A percentile compares a stretch with the other conserved stretches of the same genome.
Evolutionary conservation across 345 rosid species (phyloP).

Genomic region (Luvunga scandens): DNA sequence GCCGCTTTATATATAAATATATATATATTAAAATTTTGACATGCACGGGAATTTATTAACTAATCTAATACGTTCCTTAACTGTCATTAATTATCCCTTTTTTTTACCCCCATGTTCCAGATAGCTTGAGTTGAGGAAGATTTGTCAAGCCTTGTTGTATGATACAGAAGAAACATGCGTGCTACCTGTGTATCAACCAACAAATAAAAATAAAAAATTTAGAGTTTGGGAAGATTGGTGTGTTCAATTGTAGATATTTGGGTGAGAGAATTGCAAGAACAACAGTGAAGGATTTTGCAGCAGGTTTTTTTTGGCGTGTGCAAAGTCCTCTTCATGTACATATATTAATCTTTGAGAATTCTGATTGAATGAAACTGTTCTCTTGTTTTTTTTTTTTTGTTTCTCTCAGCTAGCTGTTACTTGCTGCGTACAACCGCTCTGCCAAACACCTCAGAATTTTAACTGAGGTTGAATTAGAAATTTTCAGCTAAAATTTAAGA

Average conservation of each 20-base stretch:
- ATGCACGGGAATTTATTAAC: too few species aligned
- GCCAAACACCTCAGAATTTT: too few species aligned
- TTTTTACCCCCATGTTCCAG: not conserved
- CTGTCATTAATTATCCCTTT: too few species aligned
- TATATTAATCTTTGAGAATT: not conserved
- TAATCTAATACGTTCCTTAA: too few species aligned
- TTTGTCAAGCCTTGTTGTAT: conserved; percentile 3
- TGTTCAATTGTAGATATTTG: not conserved
- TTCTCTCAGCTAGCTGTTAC: not conserved
- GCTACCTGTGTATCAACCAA: not conserved
- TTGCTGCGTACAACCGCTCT: not conserved
- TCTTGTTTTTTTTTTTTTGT: not conserved
- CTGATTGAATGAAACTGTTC: not conserved
- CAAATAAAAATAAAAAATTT: not conserved
- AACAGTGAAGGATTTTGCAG: not conserved
- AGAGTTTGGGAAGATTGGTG: not conserved
- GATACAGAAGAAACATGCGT: not conserved
- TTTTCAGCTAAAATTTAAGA: too few species aligned
- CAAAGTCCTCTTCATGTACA: not conserved
- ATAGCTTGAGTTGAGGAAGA: not conserved
- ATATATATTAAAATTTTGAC: not conserved
- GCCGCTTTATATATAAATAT: not conserved
- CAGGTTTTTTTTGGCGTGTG: not conserved
- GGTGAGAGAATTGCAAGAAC: not conserved
- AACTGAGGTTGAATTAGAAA: too few species aligned